phyloP scores from a whole-genome alignment of 768 basidiomycete species.

The Tylopilus vinaceipallidus region DNA sequence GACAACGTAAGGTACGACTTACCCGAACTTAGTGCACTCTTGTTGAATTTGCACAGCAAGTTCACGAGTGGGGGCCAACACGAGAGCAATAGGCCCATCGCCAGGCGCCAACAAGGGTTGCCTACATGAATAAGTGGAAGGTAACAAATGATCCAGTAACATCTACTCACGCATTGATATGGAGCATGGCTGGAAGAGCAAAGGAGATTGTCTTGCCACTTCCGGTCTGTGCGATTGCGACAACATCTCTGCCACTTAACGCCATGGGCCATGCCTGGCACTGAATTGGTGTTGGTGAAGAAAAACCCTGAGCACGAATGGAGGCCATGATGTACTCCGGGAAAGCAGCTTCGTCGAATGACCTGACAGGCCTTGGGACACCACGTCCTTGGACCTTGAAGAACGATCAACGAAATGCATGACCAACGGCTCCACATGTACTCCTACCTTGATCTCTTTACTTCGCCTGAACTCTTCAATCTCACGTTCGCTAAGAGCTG shows the following conservation, averaged over 20 bases:
- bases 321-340: slow-evolving; percentile 95
- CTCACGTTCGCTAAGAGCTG: slow-evolving; percentile 75
- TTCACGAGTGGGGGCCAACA: slow-evolving; percentile 96
- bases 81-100: slow-evolving; percentile 95
- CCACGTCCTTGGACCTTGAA: slow-evolving; percentile 79
- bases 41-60: slow-evolving; percentile 98
- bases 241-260: slow-evolving; percentile 86
- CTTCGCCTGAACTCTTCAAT: slow-evolving; percentile 79
- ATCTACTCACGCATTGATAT: slow-evolving; percentile 91
- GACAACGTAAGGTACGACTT: neutral
- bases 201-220: slow-evolving; percentile 99
- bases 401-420: neutral
- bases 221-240: slow-evolving; percentile 97
- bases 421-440: neutral
- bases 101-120: slow-evolving; percentile 92
- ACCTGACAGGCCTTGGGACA: slow-evolving; percentile 85
- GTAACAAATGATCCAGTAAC: neutral
- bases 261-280: slow-evolving; percentile 99
- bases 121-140: slow-evolving; percentile 36
- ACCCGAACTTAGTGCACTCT: slow-evolving; percentile 98
- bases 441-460: slow-evolving; percentile 83
- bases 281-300: slow-evolving; percentile 90
- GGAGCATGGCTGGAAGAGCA: slow-evolving; percentile 97
- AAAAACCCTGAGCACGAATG: slow-evolving; percentile 92
- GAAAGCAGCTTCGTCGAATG: slow-evolving; percentile 94